Conservation (phyloP, 1,284 basidiomycete genomes). For the Kalmanozyma brasiliensis region DNA sequence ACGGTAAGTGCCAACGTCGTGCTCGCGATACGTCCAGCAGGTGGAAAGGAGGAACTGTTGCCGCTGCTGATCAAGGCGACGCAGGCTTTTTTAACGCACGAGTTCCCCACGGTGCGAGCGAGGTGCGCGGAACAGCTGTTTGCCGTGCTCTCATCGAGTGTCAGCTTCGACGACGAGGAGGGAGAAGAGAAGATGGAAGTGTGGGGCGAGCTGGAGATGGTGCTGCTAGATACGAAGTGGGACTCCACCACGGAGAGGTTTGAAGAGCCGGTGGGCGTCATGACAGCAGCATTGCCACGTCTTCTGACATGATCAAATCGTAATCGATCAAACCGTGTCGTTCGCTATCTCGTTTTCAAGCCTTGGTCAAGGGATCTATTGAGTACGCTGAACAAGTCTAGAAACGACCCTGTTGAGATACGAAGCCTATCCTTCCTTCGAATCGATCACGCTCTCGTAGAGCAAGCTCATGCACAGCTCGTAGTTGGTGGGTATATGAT, state of each 20-base stretch:
- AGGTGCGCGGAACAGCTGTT: slow-evolving; percentile 44
- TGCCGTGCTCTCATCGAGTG: slow-evolving; percentile 19
- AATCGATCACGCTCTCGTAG: slow-evolving; percentile 45
- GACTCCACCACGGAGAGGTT: not conserved
- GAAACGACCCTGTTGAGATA: not conserved
- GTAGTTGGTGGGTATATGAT: slow-evolving; percentile 61
- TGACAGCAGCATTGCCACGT: slow-evolving; percentile 5
- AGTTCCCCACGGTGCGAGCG: slow-evolving; percentile 22
- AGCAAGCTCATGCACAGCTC: slow-evolving; percentile 59
- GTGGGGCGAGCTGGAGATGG: slow-evolving; percentile 18
- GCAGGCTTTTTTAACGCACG: slow-evolving; percentile 15
- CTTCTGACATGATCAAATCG: slow-evolving; percentile 1
- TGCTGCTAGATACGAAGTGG: slow-evolving; percentile 42
- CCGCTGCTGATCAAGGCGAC: not conserved
- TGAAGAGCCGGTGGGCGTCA: not conserved
- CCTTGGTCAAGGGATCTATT: too few species aligned
- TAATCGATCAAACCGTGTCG: too few species aligned
- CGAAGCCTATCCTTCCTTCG: not conserved
- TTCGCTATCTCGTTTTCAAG: too few species aligned
- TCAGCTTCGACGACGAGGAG: slow-evolving; percentile 7
- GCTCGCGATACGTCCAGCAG: not conserved
- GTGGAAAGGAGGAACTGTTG: not conserved
- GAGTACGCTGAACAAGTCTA: not conserved
- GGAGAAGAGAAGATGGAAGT: slow-evolving; percentile 15
- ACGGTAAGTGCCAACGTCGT: slow-evolving; percentile 21